Evolutionary conservation across 2,329 filamentous ascomycete genomes (phyloP).

Genomic region (Cladosporium cucumerinum): DNA sequence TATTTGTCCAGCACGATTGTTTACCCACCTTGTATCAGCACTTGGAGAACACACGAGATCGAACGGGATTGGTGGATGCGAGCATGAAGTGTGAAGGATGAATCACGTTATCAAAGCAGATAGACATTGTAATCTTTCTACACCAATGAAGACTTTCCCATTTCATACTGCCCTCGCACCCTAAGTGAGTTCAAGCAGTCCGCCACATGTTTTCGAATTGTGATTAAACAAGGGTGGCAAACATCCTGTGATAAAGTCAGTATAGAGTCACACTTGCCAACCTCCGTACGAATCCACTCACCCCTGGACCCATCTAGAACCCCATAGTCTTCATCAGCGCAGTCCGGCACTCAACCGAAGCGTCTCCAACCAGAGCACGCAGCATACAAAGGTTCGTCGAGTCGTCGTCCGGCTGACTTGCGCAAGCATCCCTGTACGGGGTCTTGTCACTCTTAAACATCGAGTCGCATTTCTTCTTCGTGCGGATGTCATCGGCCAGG

Average conservation of each 20-base stretch:
- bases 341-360: neutral
- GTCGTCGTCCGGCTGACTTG: neutral
- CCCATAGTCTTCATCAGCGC: slow-evolving; percentile 3
- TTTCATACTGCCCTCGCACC: neutral
- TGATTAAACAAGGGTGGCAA: neutral
- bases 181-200: neutral
- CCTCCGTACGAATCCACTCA: neutral
- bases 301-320: neutral
- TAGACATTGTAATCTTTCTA: neutral
- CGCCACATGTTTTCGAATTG: neutral
- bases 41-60: neutral
- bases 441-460: slow-evolving; percentile 1
- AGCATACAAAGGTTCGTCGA: neutral
- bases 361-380: neutral
- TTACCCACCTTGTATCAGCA: neutral
- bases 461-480: neutral
- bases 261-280: neutral
- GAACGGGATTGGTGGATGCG: neutral
- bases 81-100: neutral
- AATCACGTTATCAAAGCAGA: neutral
- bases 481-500: neutral
- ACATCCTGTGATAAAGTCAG: neutral
- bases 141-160: neutral
- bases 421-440: neutral
- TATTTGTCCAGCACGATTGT: neutral